Conservation (phyloP, 2,329 filamentous ascomycete species). For the Aspergillus sergii region DNA sequence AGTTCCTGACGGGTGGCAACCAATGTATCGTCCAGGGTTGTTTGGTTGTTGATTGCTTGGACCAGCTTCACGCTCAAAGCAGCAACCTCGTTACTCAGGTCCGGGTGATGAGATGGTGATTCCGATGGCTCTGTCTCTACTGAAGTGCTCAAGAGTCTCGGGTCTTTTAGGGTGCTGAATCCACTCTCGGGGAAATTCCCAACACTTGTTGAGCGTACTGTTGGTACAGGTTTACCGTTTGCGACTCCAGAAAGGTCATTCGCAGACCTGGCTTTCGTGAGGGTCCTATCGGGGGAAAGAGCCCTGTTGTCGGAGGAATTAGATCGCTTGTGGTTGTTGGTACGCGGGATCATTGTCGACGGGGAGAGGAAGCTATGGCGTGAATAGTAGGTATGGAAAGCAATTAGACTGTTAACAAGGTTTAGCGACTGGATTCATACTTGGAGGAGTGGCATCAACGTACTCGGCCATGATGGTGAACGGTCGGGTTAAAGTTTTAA, state of each 20-base stretch:
- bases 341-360: slow-evolving; percentile 41
- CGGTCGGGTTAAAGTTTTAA: slow-evolving; percentile 17
- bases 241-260: slow-evolving; percentile 44
- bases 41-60: slow-evolving; percentile 96
- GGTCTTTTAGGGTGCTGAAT: slow-evolving; percentile 52
- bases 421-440: slow-evolving; percentile 19
- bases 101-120: slow-evolving; percentile 53
- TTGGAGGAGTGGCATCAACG: slow-evolving; percentile 19
- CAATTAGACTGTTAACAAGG: slow-evolving; percentile 35
- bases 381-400: slow-evolving; percentile 41
- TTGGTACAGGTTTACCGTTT: slow-evolving; percentile 27
- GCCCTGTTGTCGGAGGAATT: slow-evolving; percentile 39
- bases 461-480: slow-evolving; percentile 43
- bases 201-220: slow-evolving; percentile 28
- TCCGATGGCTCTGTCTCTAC: slow-evolving; percentile 41
- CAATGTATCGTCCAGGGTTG: slow-evolving; percentile 83
- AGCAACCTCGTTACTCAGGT: slow-evolving; percentile 76
- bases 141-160: slow-evolving; percentile 38
- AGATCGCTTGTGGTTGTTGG: slow-evolving; percentile 40
- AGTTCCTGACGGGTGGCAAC: slow-evolving; percentile 82
- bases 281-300: slow-evolving; percentile 37
- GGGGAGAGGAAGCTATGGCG: slow-evolving; percentile 38
- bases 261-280: slow-evolving; percentile 49
- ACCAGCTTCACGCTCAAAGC: slow-evolving; percentile 93
- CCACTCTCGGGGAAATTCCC: slow-evolving; percentile 40